Evolutionary conservation across 2,329 filamentous ascomycete genomes (phyloP), one percentile per base, ranked within the genome.

Genomic region (Coniochaeta prunicola): DNA sequence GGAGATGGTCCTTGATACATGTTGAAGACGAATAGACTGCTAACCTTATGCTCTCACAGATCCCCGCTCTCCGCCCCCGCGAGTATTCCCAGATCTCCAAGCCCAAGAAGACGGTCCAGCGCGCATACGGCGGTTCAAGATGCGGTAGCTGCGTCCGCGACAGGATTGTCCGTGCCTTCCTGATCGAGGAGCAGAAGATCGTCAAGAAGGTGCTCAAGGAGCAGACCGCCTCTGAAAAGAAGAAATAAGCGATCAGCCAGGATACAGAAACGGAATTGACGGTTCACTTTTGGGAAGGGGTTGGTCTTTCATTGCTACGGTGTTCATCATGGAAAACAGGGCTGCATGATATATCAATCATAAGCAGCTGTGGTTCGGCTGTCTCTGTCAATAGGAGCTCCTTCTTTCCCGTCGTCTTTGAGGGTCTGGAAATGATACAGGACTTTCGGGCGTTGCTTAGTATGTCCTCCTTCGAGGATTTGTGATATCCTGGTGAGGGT

Each of bases 201-300:
- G 94, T 99, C 81, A 99, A 99, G 92, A 99, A 99, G 91, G 94
- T 99, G 73, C 87, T 97, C 77, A 97, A 97, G 90, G 93, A 97
- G 86, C 91, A 96, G 83, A 89, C 91, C 84, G 89, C 78, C 73
- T 76, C 80, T 73, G 77, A 81, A 71, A 86, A 83, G 79, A 86
- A 85, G 82, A 86, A 86, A 81, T 86, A 90, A 85, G 82, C 66
- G 61, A 50, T 50, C 45, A 26, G 45, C 45, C 21, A 28, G 66
- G 61, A 54, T 60, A 64, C 60, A 62, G 60, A 60, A 65, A 61
- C 62, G 65, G 63, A 59, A 65, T 64, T 66, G 64, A 66, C 60
- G 68, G 68, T 67, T 67, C 50, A 24, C 40, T 53, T 53, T 53
- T 8, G 53, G 54, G 17, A 42, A 21, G 21, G 54, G 24, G 19